These are phyloP conservation scores for Coniochaeta hoffmannii DNA, from an alignment of 2,329 filamentous ascomycete genomes.

Conservation along the genomic window DNA sequence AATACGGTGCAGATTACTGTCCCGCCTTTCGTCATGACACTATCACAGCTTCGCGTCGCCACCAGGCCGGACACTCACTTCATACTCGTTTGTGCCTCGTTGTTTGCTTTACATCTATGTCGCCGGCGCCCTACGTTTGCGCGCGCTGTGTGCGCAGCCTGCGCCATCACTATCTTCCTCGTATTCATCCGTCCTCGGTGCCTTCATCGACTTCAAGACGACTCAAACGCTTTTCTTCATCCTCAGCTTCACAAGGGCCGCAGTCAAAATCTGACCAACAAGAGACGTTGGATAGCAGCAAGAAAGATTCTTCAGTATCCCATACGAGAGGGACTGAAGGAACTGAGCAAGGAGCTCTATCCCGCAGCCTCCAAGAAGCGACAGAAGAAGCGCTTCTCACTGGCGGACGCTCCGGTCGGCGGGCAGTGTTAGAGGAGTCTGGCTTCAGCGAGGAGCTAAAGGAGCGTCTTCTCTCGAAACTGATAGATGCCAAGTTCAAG, in stretches of 20 bases:
- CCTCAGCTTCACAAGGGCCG: neutral
- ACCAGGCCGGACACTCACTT: neutral
- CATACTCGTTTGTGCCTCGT: neutral
- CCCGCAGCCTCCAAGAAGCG: slow-evolving; percentile 51
- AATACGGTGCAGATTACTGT: slow-evolving; percentile 1
- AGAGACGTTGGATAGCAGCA: neutral
- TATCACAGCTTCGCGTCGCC: neutral
- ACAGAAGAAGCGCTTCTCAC: slow-evolving; percentile 55
- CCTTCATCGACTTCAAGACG: neutral
- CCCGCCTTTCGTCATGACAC: neutral
- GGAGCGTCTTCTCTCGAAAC: slow-evolving; percentile 45
- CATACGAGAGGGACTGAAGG: too few relatives aligned
- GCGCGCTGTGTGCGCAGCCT: neutral
- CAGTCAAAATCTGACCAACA: neutral
- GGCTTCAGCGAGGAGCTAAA: slow-evolving; percentile 60
- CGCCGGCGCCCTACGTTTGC: neutral
- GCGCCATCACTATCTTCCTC: neutral
- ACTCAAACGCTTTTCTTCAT: neutral
- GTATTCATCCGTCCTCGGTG: too few relatives aligned
- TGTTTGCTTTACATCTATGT: neutral
- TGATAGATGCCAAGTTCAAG: slow-evolving; percentile 48
- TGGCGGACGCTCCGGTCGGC: slow-evolving; percentile 51
- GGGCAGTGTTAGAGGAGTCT: slow-evolving; percentile 48
- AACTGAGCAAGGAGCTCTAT: slow-evolving; percentile 38
- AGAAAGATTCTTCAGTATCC: neutral